Base-by-base conservation (phyloP, 768 basidiomycete genomes). In the Cyathus striatus region DNA sequence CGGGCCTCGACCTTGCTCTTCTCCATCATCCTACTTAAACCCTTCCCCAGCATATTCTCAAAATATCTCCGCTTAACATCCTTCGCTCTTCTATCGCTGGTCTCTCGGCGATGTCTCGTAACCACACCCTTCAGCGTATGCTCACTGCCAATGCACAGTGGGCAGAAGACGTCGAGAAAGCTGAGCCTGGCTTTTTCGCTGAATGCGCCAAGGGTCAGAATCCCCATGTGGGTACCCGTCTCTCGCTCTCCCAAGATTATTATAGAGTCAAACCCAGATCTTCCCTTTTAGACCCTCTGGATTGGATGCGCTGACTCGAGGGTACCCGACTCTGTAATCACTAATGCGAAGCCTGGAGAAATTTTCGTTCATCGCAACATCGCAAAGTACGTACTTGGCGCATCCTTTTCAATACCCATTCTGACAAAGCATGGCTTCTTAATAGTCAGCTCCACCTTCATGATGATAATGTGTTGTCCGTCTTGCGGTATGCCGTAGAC, bases 281-380 rank as follows among this genome's bases (percentile, higher is more conserved):
- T 22, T 42, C 20, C 46, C 47, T 42, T 36, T 35, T 32, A 87
- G 86, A 68, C 83, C 9, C 76, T 86, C 52, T 89, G 84, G 85
- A 77, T 89, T 55, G 84, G 86, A 39, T 89, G 86, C 60, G 75
- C 89, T 26, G 91, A 94, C 60, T 92, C 89, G 9, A 73, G 91
- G 49, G 86, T 91, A 2, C 89, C 88, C 16, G 90, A 90, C 59
- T 78, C 78, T 25, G 82, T 87, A 50, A 66, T 87, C 44, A 81
- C 80, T 25, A 77, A 69, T 25, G 68, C 78, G 6, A 72, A 72
- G 49, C 91, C 91, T 0, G 92, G 90, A 41, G 83, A 84, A 34
- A 78, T 88, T 47, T 93, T 94, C 53, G 81, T 85, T 22, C 82
- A 90, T 62, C 71, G 91, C 37, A 93, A 93, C 62, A 83, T 94